These are phyloP conservation scores for Taphrina wiesneri DNA, from an alignment of 1,139 yeast genomes.

Conservation along the genomic window DNA sequence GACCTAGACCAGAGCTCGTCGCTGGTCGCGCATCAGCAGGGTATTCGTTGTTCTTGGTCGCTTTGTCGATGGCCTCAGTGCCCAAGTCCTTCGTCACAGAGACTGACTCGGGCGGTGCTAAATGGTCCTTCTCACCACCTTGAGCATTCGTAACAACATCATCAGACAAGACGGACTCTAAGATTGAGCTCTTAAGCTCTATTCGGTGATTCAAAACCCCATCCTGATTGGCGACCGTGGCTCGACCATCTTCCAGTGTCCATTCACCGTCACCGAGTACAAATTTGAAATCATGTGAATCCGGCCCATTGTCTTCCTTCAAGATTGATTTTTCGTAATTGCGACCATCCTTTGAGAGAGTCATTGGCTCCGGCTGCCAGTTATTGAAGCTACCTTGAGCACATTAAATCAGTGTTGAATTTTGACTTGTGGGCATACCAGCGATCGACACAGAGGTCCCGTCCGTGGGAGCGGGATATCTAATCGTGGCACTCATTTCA, in stretches of 20 bases:
- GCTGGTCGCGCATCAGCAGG: neutral
- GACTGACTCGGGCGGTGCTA: neutral
- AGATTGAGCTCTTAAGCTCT: neutral
- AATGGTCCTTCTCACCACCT: neutral
- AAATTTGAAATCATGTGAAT: constrained; percentile 5
- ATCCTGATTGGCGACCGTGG: constrained; percentile 14
- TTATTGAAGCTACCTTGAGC: constrained; percentile 12
- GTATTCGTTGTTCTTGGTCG: neutral
- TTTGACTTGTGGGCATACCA: neutral
- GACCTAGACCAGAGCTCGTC: constrained; percentile 1
- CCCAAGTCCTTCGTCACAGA: neutral
- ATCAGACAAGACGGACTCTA: neutral
- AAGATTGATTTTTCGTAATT: neutral
- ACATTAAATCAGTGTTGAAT: neutral
- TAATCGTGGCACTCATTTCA: constrained; percentile 6
- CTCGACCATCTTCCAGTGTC: constrained; percentile 15
- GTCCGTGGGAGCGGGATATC: constrained; percentile 7
- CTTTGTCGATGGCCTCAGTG: neutral
- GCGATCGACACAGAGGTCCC: constrained; percentile 9
- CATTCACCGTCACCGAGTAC: constrained; percentile 8
- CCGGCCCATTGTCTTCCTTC: neutral
- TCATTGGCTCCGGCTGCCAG: constrained; percentile 27
- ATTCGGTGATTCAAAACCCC: constrained; percentile 18
- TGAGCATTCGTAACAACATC: neutral
- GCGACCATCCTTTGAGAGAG: constrained; percentile 12